Conservation (phyloP, 2,329 filamentous ascomycete genomes). For the Pleochaeta shiraiana region DNA sequence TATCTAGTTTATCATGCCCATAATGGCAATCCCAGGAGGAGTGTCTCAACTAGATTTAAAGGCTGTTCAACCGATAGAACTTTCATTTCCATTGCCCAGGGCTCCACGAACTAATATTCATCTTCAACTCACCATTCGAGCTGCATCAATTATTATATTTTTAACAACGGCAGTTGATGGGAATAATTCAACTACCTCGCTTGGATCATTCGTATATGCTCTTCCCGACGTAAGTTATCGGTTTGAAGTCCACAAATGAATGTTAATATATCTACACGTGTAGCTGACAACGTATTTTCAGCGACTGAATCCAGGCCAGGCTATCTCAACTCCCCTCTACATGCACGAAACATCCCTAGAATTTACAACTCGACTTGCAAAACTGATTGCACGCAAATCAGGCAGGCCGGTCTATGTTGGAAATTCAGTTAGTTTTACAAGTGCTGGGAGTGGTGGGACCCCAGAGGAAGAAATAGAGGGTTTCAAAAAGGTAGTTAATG, state of each 20-base stretch:
- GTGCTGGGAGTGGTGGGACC: constrained; percentile 51
- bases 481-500: constrained; percentile 50
- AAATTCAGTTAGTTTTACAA: constrained; percentile 61
- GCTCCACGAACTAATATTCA: constrained; percentile 39
- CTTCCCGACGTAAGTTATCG: constrained; percentile 55
- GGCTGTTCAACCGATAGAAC: constrained; percentile 18
- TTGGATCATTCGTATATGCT: constrained; percentile 88
- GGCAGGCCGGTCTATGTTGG: constrained; percentile 70
- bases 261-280: neutral
- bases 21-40: neutral
- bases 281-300: constrained; percentile 8
- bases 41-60: neutral
- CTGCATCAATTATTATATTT: constrained; percentile 36
- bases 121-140: constrained; percentile 33
- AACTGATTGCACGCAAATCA: constrained; percentile 53
- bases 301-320: constrained; percentile 27
- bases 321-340: constrained; percentile 62
- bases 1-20: too few species aligned
- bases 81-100: constrained; percentile 37
- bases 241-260: neutral
- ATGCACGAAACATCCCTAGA: constrained; percentile 56
- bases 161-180: constrained; percentile 35
- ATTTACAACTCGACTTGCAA: constrained; percentile 69
- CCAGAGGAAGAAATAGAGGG: constrained; percentile 92
- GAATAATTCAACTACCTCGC: constrained; percentile 27